Percentiles rank a stretch among this genome's conserved stretches.
These are phyloP conservation scores for Lactarius quietus DNA, from an alignment of 768 basidiomycete species.

Conservation along the genomic window DNA sequence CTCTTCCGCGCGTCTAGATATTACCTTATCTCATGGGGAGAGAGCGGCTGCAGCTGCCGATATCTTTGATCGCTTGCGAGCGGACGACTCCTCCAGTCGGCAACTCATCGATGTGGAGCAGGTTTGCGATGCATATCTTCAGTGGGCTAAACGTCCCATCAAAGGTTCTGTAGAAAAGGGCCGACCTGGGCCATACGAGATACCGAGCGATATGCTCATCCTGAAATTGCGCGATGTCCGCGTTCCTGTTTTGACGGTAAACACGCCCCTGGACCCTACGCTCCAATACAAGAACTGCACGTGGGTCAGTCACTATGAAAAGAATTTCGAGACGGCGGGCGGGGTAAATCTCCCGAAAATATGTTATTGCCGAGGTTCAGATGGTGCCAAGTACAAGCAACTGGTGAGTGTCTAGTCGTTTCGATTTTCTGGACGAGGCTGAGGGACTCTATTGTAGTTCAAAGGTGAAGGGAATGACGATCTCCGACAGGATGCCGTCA, in stretches of 20 bases:
- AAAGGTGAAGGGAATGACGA: conserved; percentile 92
- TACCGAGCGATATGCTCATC: conserved; percentile 49
- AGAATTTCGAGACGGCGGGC: conserved; percentile 60
- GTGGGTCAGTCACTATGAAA: conserved; percentile 63
- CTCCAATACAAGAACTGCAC: conserved; percentile 64
- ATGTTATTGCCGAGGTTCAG: conserved; percentile 58
- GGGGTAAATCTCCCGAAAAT: conserved; percentile 86
- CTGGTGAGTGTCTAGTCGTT: conserved; percentile 52
- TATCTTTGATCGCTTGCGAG: conserved; percentile 55
- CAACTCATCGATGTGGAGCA: conserved; percentile 53
- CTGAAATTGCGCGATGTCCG: conserved; percentile 47
- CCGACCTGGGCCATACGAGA: conserved; percentile 30
- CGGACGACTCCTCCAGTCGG: conserved; percentile 36
- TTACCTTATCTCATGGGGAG: conserved; percentile 48
- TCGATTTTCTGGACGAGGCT: not conserved
- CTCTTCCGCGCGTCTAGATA: conserved; percentile 44
- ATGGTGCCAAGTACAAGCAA: conserved; percentile 68
- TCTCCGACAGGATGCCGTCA: conserved; percentile 94
- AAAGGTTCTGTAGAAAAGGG: conserved; percentile 31
- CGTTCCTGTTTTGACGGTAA: conserved; percentile 82
- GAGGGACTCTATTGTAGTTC: conserved; percentile 49
- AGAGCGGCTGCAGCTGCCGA: conserved; percentile 61
- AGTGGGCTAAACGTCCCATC: conserved; percentile 69
- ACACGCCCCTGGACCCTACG: conserved; percentile 65
- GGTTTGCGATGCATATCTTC: conserved; percentile 60